These are phyloP conservation scores for Knufia petricola DNA, from an alignment of 2,329 filamentous ascomycete species.

Conservation along the genomic window DNA sequence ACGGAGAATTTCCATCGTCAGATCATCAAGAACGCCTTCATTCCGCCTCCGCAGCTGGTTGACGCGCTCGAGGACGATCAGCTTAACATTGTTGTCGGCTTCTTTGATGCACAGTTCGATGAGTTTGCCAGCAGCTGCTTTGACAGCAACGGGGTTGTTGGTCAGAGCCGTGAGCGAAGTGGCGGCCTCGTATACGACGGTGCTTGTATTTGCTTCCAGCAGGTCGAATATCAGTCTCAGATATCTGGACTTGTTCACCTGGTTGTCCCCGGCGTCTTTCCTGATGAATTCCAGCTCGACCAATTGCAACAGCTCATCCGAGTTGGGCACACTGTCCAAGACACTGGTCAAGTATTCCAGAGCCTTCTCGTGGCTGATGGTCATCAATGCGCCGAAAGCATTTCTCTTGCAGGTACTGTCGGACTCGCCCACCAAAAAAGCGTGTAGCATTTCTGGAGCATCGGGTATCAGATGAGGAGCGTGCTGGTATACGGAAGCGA, in stretches of 20 bases:
- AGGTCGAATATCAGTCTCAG: slow-evolving; percentile 92
- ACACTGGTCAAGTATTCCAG: slow-evolving; percentile 77
- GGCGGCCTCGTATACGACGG: slow-evolving; percentile 93
- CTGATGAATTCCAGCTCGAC: slow-evolving; percentile 95
- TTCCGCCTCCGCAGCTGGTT: slow-evolving; percentile 79
- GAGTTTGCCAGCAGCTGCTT: slow-evolving; percentile 90
- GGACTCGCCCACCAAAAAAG: slow-evolving; percentile 81
- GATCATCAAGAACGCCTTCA: slow-evolving; percentile 81
- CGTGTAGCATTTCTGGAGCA: slow-evolving; percentile 80
- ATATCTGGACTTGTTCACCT: slow-evolving; percentile 92
- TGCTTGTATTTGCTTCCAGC: slow-evolving; percentile 83
- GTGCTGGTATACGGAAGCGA: slow-evolving; percentile 85
- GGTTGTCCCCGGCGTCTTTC: slow-evolving; percentile 90
- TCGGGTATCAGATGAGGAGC: slow-evolving; percentile 89
- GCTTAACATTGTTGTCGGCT: slow-evolving; percentile 97
- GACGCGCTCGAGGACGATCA: slow-evolving; percentile 92
- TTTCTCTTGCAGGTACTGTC: slow-evolving; percentile 97
- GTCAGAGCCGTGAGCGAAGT: slow-evolving; percentile 90
- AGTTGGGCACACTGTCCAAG: slow-evolving; percentile 88
- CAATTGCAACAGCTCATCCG: slow-evolving; percentile 85
- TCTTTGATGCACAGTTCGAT: slow-evolving; percentile 97
- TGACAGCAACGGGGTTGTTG: slow-evolving; percentile 93
- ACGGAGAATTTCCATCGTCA: slow-evolving; percentile 93
- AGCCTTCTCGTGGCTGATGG: slow-evolving; percentile 88
- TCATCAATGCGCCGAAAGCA: slow-evolving; percentile 82